A percentile compares a stretch with the other conserved stretches of the same genome.
phyloP scores from a whole-genome alignment of 495 filamentous ascomycete species.

The Staphylotrichum tortipilum region DNA sequence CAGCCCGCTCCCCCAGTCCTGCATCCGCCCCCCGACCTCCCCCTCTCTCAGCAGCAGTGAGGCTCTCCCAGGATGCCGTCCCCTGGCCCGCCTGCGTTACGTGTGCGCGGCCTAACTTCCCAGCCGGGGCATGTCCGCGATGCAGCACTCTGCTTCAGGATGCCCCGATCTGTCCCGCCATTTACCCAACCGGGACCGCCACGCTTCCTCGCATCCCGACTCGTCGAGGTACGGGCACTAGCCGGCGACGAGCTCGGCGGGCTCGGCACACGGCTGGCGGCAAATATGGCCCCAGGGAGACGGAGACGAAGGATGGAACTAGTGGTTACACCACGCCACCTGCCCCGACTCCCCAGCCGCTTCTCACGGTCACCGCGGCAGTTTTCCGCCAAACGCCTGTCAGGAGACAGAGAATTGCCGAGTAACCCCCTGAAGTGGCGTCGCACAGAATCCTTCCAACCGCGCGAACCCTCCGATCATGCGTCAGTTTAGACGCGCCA shows the following conservation, averaged over 20 bases:
- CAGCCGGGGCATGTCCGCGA: background rate
- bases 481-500: slow-evolving; percentile 2
- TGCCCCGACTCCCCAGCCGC: background rate
- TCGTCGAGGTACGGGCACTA: slow-evolving; percentile 3
- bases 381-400: background rate
- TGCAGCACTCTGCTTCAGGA: too few relatives aligned
- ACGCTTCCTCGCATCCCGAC: background rate
- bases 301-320: background rate
- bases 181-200: background rate
- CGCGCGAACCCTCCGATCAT: background rate
- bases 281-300: background rate
- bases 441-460: slow-evolving; percentile 3
- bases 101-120: background rate
- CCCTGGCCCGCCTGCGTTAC: too few relatives aligned
- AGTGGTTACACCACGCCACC: background rate
- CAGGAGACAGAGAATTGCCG: background rate
- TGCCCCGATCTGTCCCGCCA: too few relatives aligned
- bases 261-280: background rate
- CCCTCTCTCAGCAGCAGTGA: too few relatives aligned
- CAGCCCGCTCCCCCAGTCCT: too few relatives aligned
- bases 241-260: background rate
- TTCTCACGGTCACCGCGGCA: background rate
- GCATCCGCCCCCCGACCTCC: too few relatives aligned
- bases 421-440: background rate
- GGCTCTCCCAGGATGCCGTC: too few relatives aligned